Evolutionary conservation across 2,329 filamentous ascomycete genomes (phyloP).

Genomic region (Cadophora gregata): DNA sequence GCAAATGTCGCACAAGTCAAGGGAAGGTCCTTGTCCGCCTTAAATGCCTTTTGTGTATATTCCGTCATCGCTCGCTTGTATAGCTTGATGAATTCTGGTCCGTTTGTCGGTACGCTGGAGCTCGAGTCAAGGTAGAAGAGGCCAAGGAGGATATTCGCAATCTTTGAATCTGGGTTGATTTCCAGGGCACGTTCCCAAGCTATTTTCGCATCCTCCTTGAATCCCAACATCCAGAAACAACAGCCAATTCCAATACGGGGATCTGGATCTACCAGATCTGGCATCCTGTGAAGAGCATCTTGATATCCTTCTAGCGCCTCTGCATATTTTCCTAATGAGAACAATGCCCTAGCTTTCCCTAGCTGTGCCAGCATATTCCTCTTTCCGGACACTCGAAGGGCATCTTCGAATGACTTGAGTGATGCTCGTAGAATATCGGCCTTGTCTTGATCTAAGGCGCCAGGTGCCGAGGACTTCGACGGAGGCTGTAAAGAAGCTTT

Average conservation of each 20-base stretch:
- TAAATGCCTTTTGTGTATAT: conserved; percentile 93
- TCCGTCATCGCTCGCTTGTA: conserved; percentile 96
- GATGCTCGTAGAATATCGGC: conserved; percentile 83
- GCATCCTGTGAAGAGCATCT: conserved; percentile 83
- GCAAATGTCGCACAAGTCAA: conserved; percentile 91
- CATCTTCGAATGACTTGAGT: conserved; percentile 93
- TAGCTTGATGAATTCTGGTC: conserved; percentile 80
- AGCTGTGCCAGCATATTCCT: conserved; percentile 92
- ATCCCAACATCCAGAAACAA: conserved; percentile 95
- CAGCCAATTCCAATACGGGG: conserved; percentile 95
- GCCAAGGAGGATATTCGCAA: conserved; percentile 87
- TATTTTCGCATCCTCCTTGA: conserved; percentile 87
- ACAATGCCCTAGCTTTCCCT: conserved; percentile 86
- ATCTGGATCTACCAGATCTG: conserved; percentile 88
- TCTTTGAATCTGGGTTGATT: conserved; percentile 81
- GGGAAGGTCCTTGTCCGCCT: conserved; percentile 88
- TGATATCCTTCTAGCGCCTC: conserved; percentile 88
- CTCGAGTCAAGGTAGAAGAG: conserved; percentile 90
- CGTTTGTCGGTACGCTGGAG: conserved; percentile 80
- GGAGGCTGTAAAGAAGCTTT: conserved; percentile 84
- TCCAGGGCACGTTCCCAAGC: conserved; percentile 91
- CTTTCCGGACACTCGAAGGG: conserved; percentile 80
- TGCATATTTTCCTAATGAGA: conserved; percentile 83
- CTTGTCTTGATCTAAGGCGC: conserved; percentile 71
- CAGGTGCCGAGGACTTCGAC: conserved; percentile 67